phyloP scores from a whole-genome alignment of 805 yeast genomes.

The Starmerella kuoi region DNA sequence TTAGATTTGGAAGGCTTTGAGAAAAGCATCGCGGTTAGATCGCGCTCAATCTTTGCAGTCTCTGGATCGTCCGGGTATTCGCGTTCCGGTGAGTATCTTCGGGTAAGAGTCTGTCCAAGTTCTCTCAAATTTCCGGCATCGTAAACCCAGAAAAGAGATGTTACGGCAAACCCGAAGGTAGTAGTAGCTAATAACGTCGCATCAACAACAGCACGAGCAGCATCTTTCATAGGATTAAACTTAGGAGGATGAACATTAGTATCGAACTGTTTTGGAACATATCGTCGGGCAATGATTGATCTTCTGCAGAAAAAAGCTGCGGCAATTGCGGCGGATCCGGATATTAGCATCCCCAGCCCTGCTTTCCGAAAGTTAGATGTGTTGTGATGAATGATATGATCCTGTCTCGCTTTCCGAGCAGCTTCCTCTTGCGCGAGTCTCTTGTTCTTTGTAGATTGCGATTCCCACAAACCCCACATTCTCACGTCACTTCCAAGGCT shows the following conservation, averaged over 20 bases:
- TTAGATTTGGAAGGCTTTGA: not conserved
- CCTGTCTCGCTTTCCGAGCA: conserved; percentile 1
- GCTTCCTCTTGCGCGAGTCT: not conserved
- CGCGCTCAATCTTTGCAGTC: conserved; percentile 1
- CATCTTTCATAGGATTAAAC: conserved; percentile 71
- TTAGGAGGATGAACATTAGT: conserved; percentile 79
- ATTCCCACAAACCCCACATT: not conserved
- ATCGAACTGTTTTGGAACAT: conserved; percentile 62
- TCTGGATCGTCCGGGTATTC: conserved; percentile 2
- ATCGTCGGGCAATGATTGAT: conserved; percentile 61
- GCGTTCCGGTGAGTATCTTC: conserved; percentile 5
- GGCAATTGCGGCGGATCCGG: conserved; percentile 58
- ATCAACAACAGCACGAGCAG: conserved; percentile 69
- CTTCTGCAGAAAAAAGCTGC: conserved; percentile 65
- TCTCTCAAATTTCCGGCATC: conserved; percentile 37
- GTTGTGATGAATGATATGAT: conserved; percentile 4
- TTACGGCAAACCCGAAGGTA: conserved; percentile 55
- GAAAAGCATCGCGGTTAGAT: not conserved
- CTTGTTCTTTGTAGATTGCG: not conserved
- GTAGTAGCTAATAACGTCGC: conserved; percentile 67
- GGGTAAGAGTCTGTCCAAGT: conserved; percentile 11
- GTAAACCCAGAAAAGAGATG: conserved; percentile 69
- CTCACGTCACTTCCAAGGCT: too few species aligned
- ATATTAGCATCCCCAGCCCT: conserved; percentile 43
- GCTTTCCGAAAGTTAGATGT: conserved; percentile 5